A percentile compares a stretch with the other conserved stretches of the same genome.
Evolutionary conservation across 1,139 yeast species (phyloP).

Genomic region (Hyphopichia fennica): DNA sequence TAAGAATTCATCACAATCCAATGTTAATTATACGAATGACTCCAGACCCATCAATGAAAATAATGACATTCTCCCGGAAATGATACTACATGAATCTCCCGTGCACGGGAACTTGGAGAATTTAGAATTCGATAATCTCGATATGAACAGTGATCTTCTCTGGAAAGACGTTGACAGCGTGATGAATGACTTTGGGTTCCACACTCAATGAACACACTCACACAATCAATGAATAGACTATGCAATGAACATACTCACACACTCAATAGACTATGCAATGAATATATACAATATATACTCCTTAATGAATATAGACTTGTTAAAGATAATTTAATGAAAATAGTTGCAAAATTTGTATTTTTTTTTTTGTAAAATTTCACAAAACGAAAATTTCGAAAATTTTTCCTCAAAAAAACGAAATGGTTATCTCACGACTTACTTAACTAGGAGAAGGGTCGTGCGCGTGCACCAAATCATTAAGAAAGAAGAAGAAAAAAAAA

Average conservation of each 20-base stretch:
- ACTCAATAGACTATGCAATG: no score
- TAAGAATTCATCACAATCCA: background rate
- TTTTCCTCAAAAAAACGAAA: no score
- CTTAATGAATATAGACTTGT: no score
- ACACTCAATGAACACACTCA: slow-evolving; percentile 35
- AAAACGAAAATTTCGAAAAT: no score
- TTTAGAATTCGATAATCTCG: slow-evolving; percentile 35
- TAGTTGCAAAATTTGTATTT: no score
- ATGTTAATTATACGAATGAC: background rate
- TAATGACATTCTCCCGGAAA: slow-evolving; percentile 3
- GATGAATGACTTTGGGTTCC: slow-evolving; percentile 94
- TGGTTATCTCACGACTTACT: no score
- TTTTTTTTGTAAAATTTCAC: no score
- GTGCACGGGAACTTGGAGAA: slow-evolving; percentile 30
- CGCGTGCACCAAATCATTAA: background rate
- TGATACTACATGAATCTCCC: slow-evolving; percentile 30
- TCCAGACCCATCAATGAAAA: background rate
- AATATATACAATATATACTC: no score
- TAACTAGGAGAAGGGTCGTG: background rate
- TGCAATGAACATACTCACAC: no score
- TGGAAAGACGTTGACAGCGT: slow-evolving; percentile 92
- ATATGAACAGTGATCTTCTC: slow-evolving; percentile 58
- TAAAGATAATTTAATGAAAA: no score
- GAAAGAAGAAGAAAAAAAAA: background rate
- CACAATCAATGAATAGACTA: background rate